phyloP scores from a whole-genome alignment of 345 rosid genomes.

The Populus euphratica region DNA sequence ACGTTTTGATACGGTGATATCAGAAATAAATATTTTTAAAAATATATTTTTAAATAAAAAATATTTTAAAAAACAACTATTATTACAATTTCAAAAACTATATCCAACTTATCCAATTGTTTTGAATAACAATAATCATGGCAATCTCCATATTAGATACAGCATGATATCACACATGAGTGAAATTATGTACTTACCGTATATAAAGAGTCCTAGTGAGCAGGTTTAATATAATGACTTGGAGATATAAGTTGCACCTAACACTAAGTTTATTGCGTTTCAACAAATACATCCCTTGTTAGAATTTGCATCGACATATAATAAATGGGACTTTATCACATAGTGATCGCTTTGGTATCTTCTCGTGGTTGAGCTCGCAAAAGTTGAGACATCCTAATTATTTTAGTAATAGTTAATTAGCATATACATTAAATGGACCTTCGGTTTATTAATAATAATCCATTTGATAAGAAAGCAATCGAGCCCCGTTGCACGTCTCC shows the following conservation, averaged over 20 bases:
- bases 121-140: conserved; percentile 26
- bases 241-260: neutral
- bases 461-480: neutral
- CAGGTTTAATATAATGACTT: neutral
- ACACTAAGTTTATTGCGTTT: neutral
- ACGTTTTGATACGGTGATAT: too few species aligned
- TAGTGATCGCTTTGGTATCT: neutral
- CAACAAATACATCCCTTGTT: neutral
- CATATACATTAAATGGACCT: neutral
- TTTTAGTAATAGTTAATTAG: neutral
- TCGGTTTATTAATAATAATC: neutral
- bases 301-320: neutral
- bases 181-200: conserved; percentile 27
- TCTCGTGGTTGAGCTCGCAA: neutral
- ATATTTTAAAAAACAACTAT: too few species aligned
- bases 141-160: conserved; percentile 17
- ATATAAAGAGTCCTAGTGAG: neutral
- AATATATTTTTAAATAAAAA: too few species aligned
- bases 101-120: conserved; percentile 1
- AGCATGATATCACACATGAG: conserved; percentile 20
- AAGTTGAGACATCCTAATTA: neutral
- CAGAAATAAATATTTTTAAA: too few species aligned
- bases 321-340: neutral
- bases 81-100: too few species aligned
- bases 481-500: neutral